Evolutionary conservation across 345 rosid genomes (phyloP), one percentile per base, ranked within the genome.

Genomic region (Brassica cretica): DNA sequence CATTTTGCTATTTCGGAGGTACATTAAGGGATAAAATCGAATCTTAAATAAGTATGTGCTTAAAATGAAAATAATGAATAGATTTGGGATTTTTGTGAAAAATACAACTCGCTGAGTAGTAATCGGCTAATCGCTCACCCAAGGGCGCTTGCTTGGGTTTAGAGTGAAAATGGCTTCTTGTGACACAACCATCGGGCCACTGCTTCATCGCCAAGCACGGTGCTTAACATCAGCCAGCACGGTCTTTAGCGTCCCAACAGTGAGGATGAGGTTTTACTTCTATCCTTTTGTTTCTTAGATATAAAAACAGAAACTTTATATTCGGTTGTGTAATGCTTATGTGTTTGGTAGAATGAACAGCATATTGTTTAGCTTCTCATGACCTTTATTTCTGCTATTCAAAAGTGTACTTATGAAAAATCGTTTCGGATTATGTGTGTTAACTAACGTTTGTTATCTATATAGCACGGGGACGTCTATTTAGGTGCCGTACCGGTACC

Each of bases 231-330:
- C 30, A 27, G 30, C 30, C 30, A 27, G 30, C 30, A 27, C 30
- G 30, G 30, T 27, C 30, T 27, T 27, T 27, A 27, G 30, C 30
- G 30, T 27, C 30, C 30, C 30, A 27, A 27, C 30, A 27, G 10
- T n/a, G 66, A 49, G 33, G 16, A 51, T 51, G 58, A 35, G 41
- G 24, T 76, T 49, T 75, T 68, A 46, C 51, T 44, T 12, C 30
- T 32, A 29, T 66, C 39, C 14, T 27, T 24, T 11, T 68, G 79
- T 46, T 18, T 32, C 41, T 68, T 15, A 9, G 29, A 25, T 39
- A 58, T 16, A 8, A 8, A 18, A 66, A 16, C 9, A 44, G 7
- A 15, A 29, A 11, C 46, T 11, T 30, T 8, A 18, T 49, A 30
- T 21, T 49, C 12, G 51, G 32, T 12, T 63, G 65, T 64, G 21